A percentile compares a stretch with the other conserved stretches of the same genome.
Conservation (phyloP, 306 rosid genomes). For the Prunus kanzakura region DNA sequence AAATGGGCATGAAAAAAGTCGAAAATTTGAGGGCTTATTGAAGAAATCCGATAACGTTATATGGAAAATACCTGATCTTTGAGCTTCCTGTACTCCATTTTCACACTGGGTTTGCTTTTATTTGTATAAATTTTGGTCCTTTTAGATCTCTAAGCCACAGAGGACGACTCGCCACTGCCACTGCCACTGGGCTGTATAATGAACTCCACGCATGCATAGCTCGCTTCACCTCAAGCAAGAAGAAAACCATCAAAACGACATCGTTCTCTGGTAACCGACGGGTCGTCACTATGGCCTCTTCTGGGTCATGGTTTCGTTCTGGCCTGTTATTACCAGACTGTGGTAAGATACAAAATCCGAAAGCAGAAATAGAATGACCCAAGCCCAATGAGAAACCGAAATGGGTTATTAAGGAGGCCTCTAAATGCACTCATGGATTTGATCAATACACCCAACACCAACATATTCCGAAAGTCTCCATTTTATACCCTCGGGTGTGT, state of each 20-base stretch:
- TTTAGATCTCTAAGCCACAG: conserved; percentile 16
- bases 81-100: conserved; percentile 84
- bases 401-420: not conserved
- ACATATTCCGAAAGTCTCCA: too few species aligned
- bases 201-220: not conserved
- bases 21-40: not conserved
- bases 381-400: not conserved
- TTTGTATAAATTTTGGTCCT: not conserved
- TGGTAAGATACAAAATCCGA: not conserved
- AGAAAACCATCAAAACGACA: not conserved
- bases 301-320: not conserved
- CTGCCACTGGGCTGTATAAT: not conserved
- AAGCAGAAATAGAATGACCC: not conserved
- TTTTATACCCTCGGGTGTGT: too few species aligned
- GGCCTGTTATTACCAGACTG: not conserved
- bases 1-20: not conserved
- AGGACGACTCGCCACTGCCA: not conserved
- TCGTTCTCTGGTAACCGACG: not conserved
- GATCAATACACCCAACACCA: not conserved
- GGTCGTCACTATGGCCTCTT: not conserved
- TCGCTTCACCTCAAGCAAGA: not conserved
- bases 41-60: not conserved
- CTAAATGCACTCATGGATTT: not conserved
- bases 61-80: conserved; percentile 55
- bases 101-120: not conserved